A percentile compares a stretch with the other conserved stretches of the same genome.
Conservation (phyloP, 2,329 filamentous ascomycete species). For the Xylaria sp. region DNA sequence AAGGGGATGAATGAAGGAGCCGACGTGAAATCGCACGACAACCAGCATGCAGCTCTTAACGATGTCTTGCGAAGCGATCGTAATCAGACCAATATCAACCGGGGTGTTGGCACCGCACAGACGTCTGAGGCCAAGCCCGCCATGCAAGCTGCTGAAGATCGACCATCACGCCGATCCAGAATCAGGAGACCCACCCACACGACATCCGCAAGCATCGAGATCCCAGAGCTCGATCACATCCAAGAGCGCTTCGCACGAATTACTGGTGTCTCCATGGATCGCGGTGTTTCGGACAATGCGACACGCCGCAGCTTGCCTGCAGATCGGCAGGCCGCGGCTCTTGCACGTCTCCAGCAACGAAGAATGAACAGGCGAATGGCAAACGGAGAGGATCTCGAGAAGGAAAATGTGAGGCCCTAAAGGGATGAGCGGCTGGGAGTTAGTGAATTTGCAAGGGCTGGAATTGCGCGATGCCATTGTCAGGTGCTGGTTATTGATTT, state of each 20-base stretch:
- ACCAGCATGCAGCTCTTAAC: not conserved
- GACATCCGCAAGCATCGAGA: conserved; percentile 27
- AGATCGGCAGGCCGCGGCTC: conserved; percentile 48
- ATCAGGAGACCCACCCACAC: conserved; percentile 27
- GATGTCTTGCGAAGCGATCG: conserved; percentile 1
- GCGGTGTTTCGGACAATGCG: conserved; percentile 33
- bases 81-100: conserved; percentile 7
- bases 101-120: conserved; percentile 11
- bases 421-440: not conserved
- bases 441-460: not conserved
- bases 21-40: conserved; percentile 7
- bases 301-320: conserved; percentile 44
- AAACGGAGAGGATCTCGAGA: conserved; percentile 20
- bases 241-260: conserved; percentile 43
- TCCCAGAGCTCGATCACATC: conserved; percentile 41
- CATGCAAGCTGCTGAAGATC: conserved; percentile 20
- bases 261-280: conserved; percentile 35
- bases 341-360: conserved; percentile 50
- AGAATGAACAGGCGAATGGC: conserved; percentile 45
- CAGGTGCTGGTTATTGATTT: no score
- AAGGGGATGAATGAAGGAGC: conserved; percentile 24
- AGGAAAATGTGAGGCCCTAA: conserved; percentile 44
- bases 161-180: conserved; percentile 22
- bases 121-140: conserved; percentile 13
- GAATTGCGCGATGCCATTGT: not conserved